Conservation (phyloP, 2,329 filamentous ascomycete species). For the Arthroderma sp. region DNA sequence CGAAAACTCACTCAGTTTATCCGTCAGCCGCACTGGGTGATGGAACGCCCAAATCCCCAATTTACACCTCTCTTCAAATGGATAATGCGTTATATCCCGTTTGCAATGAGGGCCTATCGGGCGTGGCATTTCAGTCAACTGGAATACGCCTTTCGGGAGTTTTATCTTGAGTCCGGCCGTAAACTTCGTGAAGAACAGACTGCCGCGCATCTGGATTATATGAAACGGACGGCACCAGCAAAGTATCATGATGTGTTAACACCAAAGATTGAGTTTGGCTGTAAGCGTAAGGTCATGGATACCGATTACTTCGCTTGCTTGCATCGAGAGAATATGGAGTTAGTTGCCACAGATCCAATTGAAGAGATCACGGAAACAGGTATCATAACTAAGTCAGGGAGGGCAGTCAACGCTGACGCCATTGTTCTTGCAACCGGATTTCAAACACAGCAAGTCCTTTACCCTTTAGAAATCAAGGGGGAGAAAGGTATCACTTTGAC, state of each 20-base stretch:
- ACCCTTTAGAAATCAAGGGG: constrained; percentile 38
- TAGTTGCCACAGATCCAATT: constrained; percentile 33
- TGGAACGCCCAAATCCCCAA: constrained; percentile 33
- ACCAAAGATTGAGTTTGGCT: constrained; percentile 36
- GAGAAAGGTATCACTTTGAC: constrained; percentile 25
- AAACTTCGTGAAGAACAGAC: constrained; percentile 27
- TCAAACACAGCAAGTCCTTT: constrained; percentile 37
- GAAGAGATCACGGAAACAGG: constrained; percentile 29
- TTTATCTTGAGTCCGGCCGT: constrained; percentile 30
- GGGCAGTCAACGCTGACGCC: constrained; percentile 32
- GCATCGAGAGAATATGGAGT: constrained; percentile 33
- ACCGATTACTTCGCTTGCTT: constrained; percentile 37
- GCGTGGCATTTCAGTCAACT: constrained; percentile 33
- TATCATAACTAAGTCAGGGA: constrained; percentile 30
- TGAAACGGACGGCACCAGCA: constrained; percentile 32
- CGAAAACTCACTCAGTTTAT: constrained; percentile 37
- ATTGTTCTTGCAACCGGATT: constrained; percentile 42
- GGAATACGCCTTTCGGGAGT: constrained; percentile 35
- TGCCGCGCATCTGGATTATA: constrained; percentile 33
- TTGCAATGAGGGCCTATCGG: constrained; percentile 36
- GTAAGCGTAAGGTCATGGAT: constrained; percentile 39
- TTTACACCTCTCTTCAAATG: constrained; percentile 33
- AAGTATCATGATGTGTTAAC: constrained; percentile 36
- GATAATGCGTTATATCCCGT: constrained; percentile 36
- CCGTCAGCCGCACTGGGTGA: constrained; percentile 41